A percentile compares a stretch with the other conserved stretches of the same genome.
Evolutionary conservation across 2,329 filamentous ascomycete species (phyloP).

Genomic region (Trichoderma guizhouense): DNA sequence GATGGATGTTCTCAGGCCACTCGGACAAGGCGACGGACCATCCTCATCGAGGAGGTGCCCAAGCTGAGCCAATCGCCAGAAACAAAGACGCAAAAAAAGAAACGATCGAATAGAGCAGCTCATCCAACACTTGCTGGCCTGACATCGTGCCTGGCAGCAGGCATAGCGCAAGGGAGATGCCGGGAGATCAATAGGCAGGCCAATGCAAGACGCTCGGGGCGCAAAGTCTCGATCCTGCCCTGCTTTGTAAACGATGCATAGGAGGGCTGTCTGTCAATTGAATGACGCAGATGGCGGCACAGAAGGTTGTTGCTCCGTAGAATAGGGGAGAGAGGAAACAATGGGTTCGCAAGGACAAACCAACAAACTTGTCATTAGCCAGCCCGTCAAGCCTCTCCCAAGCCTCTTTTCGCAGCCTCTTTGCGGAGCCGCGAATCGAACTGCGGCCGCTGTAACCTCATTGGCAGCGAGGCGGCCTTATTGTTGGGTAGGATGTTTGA

Average conservation of each 20-base stretch:
- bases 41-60: neutral
- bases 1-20: neutral
- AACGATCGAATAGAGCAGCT: neutral
- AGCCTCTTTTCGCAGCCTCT: neutral
- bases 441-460: neutral
- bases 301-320: neutral
- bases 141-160: neutral
- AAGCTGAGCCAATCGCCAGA: neutral
- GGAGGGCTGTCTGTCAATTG: neutral
- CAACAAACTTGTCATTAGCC: neutral
- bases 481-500: neutral
- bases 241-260: neutral
- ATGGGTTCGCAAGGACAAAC: neutral
- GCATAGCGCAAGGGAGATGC: neutral
- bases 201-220: neutral
- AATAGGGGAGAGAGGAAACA: neutral
- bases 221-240: neutral
- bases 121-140: neutral
- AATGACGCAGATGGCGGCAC: neutral
- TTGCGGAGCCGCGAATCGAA: conserved; percentile 10
- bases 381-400: neutral
- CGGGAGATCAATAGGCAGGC: neutral
- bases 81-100: neutral
- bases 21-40: neutral
- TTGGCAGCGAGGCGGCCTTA: neutral